Percentiles rank a stretch among this genome's conserved stretches.
Conservation (phyloP, 768 basidiomycete species). For the Russula sp. region DNA sequence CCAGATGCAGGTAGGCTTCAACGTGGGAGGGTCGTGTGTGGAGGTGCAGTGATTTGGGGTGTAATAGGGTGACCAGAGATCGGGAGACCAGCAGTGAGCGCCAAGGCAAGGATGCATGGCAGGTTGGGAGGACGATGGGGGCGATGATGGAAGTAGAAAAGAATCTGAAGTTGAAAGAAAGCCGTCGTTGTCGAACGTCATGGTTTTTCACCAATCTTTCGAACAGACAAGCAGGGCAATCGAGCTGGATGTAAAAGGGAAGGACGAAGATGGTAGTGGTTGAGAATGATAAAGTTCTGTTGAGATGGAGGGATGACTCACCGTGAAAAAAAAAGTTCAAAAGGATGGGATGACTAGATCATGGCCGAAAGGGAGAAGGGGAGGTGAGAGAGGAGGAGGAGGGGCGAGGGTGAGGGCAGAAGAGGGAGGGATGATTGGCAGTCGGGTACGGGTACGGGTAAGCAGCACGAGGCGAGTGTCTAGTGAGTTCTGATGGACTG, state of each 20-base stretch:
- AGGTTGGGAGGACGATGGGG: conserved; percentile 5
- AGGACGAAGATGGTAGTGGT: neutral
- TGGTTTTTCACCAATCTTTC: conserved; percentile 19
- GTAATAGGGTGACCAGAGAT: conserved; percentile 12
- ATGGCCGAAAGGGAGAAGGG: neutral
- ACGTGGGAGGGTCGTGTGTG: conserved; percentile 17
- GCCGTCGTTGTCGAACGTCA: conserved; percentile 14
- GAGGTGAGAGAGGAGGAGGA: neutral
- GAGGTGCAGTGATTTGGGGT: conserved; percentile 16
- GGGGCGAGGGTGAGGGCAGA: too few species aligned
- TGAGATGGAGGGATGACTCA: conserved; percentile 4
- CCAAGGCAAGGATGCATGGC: conserved; percentile 8
- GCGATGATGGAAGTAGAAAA: conserved; percentile 8
- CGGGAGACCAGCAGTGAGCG: conserved; percentile 3
- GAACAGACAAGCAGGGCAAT: conserved; percentile 13
- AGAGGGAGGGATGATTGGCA: neutral
- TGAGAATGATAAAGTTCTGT: neutral
- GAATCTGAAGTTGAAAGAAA: neutral
- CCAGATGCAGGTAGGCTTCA: conserved; percentile 10
- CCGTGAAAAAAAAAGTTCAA: neutral
- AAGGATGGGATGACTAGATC: conserved; percentile 10
- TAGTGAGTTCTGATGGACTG: neutral
- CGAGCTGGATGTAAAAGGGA: conserved; percentile 5
- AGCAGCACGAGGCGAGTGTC: neutral
- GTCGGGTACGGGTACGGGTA: neutral